A percentile compares a stretch with the other conserved stretches of the same genome.
Evolutionary conservation across 495 filamentous ascomycete genomes (phyloP).

Genomic region (Chlorociboria aeruginascens): DNA sequence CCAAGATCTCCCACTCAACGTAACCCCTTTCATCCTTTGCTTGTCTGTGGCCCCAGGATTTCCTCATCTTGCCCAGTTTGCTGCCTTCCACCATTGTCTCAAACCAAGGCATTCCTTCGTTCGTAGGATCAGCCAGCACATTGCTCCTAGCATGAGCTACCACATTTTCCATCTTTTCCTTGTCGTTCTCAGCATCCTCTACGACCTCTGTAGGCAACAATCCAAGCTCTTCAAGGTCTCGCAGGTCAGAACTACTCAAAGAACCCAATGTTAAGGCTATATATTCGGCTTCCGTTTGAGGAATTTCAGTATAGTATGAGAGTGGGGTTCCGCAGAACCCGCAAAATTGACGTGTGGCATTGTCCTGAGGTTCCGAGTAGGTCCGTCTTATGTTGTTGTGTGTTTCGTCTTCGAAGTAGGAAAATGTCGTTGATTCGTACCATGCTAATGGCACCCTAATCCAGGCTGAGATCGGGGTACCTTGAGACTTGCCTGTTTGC

Average conservation of each 20-base stretch:
- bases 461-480: slow-evolving; percentile 61
- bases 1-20: slow-evolving; percentile 76
- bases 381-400: slow-evolving; percentile 55
- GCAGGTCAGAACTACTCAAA: slow-evolving; percentile 51
- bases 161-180: slow-evolving; percentile 1
- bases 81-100: slow-evolving; percentile 69
- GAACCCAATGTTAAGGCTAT: slow-evolving; percentile 67
- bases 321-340: slow-evolving; percentile 81
- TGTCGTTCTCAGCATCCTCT: slow-evolving; percentile 26
- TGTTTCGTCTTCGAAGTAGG: slow-evolving; percentile 70
- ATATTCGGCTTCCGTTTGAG: slow-evolving; percentile 53
- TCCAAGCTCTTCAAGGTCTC: slow-evolving; percentile 53
- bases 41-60: slow-evolving; percentile 40
- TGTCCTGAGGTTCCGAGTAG: slow-evolving; percentile 50
- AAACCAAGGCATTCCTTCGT: slow-evolving; percentile 64
- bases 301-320: slow-evolving; percentile 66
- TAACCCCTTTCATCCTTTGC: slow-evolving; percentile 42
- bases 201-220: slow-evolving; percentile 39
- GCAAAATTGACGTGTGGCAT: slow-evolving; percentile 64
- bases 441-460: slow-evolving; percentile 68
- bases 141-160: background rate
- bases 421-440: slow-evolving; percentile 58
- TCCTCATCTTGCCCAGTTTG: slow-evolving; percentile 51
- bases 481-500: slow-evolving; percentile 47
- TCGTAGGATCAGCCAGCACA: slow-evolving; percentile 14